Evolutionary conservation across 2,329 filamentous ascomycete species (phyloP).

Genomic region (Apiospora phragmitis): DNA sequence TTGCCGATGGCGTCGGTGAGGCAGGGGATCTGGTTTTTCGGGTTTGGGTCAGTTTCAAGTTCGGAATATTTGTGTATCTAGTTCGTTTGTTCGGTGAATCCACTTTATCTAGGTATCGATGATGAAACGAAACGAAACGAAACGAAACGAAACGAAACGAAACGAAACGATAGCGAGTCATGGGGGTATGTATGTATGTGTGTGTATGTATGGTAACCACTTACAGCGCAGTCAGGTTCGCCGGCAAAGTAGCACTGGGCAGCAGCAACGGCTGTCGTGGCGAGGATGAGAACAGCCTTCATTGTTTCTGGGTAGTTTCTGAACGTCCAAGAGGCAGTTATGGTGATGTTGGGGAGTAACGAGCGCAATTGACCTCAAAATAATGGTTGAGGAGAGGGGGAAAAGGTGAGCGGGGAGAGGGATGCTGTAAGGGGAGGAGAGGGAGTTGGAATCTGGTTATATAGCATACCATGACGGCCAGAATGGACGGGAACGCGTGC

Average conservation of each 20-base stretch:
- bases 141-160: background rate
- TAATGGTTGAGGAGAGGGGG: background rate
- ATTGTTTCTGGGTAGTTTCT: background rate
- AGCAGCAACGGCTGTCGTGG: background rate
- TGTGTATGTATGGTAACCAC: background rate
- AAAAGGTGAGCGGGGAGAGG: background rate
- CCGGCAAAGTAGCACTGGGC: background rate
- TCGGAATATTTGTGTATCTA: background rate
- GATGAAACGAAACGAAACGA: background rate
- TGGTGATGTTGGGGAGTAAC: background rate
- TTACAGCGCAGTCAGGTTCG: conserved; percentile 5
- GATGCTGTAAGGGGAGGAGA: background rate
- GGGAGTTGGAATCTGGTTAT: background rate
- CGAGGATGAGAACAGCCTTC: conserved; percentile 2
- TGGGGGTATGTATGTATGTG: background rate
- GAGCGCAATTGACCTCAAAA: background rate
- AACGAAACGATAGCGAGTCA: background rate
- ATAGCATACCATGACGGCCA: background rate
- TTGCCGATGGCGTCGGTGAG: background rate
- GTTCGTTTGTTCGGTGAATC: too few species aligned
- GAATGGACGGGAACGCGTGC: background rate
- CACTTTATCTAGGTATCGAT: too few species aligned
- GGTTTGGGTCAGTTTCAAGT: background rate
- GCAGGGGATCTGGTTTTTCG: background rate
- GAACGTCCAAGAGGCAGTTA: background rate